Base-by-base conservation (phyloP, 306 rosid species). In the Abrus precatorius region DNA sequence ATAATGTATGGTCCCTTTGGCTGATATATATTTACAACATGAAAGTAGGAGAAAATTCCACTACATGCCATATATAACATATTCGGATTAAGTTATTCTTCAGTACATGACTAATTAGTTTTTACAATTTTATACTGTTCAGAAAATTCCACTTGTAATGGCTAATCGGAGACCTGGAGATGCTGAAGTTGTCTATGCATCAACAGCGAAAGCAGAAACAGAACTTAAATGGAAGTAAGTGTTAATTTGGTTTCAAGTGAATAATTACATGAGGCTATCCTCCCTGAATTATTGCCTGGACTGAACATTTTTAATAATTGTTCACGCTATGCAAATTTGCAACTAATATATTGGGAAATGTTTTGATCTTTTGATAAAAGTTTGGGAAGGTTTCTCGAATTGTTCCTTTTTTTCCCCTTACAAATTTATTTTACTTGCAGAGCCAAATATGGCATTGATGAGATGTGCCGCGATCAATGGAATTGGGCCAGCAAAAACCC, bases 401-500 rank as follows among this genome's bases (percentile, higher is more conserved):
- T 55, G 38, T 82, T 60, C 1, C 6, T 27, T 12, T 8, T 10
- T 1, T 28, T 63, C 30, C 40, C 54, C 83, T 84, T 29, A 86
- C 77, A 63, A 27, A 47, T n/a, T 66, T 30, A 49, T 80, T 56
- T 56, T 55, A 36, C 2, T 45, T 85, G 88, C 96, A 95, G 99
- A 83, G 93, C 98, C 13, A 91, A 88, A 84, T 90, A 83, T 81
- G 90, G 87, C 73, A 82, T 95, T 52, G 84, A 88, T n/a, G 99
- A 90, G 69, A 95, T 95, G 99, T 93, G 96, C 72, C 91, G 91
- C 66, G 99, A 95, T 86, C 99, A 95, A 87, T 95, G 99, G 99
- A 95, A 95, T 82, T 95, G 99, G 99, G 97, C 99, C 38, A 93
- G 98, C 92, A 90, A 91, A 85, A 93, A 95, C 55, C 99, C 98